These are phyloP conservation scores for Dendrobium chrysotoxum DNA, from an alignment of 106 monocot genomes.

Conservation along the genomic window DNA sequence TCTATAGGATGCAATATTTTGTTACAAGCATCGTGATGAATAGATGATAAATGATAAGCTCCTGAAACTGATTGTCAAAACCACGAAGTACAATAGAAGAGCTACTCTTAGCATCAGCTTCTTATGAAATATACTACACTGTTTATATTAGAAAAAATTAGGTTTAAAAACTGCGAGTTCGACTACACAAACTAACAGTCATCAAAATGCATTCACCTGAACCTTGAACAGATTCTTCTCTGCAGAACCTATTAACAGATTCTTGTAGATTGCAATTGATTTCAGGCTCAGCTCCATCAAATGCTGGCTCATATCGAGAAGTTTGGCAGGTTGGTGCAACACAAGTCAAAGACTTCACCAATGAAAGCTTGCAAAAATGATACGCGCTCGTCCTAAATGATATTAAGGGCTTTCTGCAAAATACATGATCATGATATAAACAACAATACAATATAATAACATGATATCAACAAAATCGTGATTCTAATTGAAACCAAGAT, in stretches of 20 bases:
- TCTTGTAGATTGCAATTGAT: slow-evolving; percentile 5
- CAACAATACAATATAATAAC: slow-evolving; percentile 12
- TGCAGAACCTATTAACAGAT: background rate
- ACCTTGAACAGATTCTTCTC: slow-evolving; percentile 3
- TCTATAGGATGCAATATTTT: background rate
- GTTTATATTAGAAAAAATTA: background rate
- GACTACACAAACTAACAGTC: background rate
- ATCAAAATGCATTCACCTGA: slow-evolving; percentile 21
- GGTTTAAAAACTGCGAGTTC: background rate
- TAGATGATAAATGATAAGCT: background rate
- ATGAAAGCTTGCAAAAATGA: slow-evolving; percentile 91
- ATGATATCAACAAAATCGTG: background rate
- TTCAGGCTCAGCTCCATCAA: slow-evolving; percentile 5
- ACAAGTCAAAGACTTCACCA: slow-evolving; percentile 42
- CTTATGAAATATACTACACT: background rate
- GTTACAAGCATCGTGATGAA: background rate
- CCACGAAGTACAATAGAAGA: background rate
- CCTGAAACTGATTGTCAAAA: background rate
- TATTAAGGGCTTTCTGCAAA: slow-evolving; percentile 60
- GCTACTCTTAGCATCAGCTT: background rate
- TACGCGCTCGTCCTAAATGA: slow-evolving; percentile 64
- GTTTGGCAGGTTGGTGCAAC: background rate
- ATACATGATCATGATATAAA: background rate
- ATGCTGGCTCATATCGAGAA: background rate
- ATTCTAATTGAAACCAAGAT: background rate